These are phyloP conservation scores for Allantophomopsis lycopodina DNA, from an alignment of 2,329 filamentous ascomycete genomes.

Conservation along the genomic window DNA sequence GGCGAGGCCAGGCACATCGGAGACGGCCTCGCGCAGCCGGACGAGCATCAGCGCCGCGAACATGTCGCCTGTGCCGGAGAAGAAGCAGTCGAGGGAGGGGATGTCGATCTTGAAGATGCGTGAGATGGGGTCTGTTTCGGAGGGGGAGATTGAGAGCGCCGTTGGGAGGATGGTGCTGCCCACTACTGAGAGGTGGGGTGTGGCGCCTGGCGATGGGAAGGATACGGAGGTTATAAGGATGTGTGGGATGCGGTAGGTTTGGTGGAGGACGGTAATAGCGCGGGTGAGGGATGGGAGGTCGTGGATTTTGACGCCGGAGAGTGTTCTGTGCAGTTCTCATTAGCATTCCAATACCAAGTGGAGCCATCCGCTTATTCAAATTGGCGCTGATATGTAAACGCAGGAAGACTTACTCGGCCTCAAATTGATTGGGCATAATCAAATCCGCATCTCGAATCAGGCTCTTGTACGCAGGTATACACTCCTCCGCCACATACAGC, in stretches of 20 bases:
- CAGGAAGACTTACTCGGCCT: constrained; percentile 61
- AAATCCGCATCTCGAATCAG: constrained; percentile 74
- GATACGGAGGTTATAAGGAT: constrained; percentile 86
- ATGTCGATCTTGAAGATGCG: constrained; percentile 85
- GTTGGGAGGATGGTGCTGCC: constrained; percentile 56
- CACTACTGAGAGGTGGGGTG: constrained; percentile 51
- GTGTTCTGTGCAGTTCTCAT: constrained; percentile 39
- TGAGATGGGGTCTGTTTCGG: constrained; percentile 23
- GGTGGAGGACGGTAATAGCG: constrained; percentile 68
- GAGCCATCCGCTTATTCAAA: neutral
- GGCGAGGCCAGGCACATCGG: constrained; percentile 30
- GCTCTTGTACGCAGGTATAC: constrained; percentile 79
- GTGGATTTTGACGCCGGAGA: constrained; percentile 73
- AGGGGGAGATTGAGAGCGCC: constrained; percentile 29
- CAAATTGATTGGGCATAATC: constrained; percentile 93
- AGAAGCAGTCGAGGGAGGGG: constrained; percentile 82
- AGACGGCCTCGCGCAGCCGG: constrained; percentile 72
- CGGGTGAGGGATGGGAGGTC: constrained; percentile 58
- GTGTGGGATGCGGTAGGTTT: constrained; percentile 65
- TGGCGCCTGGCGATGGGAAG: constrained; percentile 39
- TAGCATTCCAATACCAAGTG: constrained; percentile 3
- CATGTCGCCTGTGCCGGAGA: constrained; percentile 96
- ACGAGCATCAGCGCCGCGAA: constrained; percentile 86
- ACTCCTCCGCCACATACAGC: constrained; percentile 82
- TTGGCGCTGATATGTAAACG: neutral